A percentile compares a stretch with the other conserved stretches of the same genome.
Evolutionary conservation across 257 asterid species (phyloP).

Genomic region (Solanum gandarillasii): DNA sequence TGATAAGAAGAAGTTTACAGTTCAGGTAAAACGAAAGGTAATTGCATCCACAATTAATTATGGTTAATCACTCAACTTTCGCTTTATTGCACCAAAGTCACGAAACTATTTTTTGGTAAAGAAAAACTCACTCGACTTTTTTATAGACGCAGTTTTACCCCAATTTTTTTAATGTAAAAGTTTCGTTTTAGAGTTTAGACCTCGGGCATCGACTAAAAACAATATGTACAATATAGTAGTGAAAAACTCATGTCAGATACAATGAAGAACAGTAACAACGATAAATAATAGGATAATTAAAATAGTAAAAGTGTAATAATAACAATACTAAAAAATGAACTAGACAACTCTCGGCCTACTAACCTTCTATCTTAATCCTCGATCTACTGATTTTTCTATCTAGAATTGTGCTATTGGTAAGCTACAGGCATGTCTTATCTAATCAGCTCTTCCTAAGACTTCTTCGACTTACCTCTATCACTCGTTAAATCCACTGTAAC

Average conservation of each 20-base stretch:
- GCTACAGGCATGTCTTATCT: rapidly evolving
- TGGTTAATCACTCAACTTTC: background rate
- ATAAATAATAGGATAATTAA: background rate
- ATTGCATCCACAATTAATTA: background rate
- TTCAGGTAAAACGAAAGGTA: background rate
- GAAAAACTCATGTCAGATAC: background rate
- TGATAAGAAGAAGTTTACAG: background rate
- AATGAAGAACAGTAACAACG: rapidly evolving
- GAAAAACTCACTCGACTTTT: background rate
- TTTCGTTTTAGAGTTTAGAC: background rate
- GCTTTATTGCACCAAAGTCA: background rate
- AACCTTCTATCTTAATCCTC: background rate
- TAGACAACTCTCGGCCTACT: background rate
- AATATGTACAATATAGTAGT: background rate
- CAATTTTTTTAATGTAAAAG: background rate
- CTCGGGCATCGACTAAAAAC: background rate
- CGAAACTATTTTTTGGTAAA: background rate
- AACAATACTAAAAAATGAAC: background rate
- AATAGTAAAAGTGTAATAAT: background rate
- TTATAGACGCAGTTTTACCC: background rate
- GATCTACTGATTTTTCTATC: rapidly evolving
- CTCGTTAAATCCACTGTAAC: background rate
- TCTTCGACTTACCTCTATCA: background rate
- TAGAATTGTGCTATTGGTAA: background rate
- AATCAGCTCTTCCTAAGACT: background rate